Conservation (phyloP, 257 asterid genomes). For the Solanum gracilifrons region DNA sequence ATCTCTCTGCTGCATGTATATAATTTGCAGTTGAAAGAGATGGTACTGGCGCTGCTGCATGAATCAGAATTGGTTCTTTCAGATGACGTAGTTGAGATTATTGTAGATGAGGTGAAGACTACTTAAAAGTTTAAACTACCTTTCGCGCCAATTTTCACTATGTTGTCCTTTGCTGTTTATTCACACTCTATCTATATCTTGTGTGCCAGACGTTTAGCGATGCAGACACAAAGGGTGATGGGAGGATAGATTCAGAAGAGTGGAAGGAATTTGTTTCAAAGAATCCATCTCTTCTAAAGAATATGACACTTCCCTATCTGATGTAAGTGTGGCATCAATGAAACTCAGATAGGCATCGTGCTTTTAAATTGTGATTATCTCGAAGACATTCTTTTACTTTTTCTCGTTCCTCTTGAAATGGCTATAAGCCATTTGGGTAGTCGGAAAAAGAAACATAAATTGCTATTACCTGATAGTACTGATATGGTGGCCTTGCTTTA, state of each 20-base stretch:
- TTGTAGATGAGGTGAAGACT: conserved; percentile 58
- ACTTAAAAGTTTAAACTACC: neutral
- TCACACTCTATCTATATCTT: neutral
- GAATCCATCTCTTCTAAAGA: conserved; percentile 74
- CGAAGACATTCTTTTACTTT: neutral
- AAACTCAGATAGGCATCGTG: neutral
- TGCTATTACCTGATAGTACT: neutral
- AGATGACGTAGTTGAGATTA: conserved; percentile 56
- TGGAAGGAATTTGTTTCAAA: conserved; percentile 73
- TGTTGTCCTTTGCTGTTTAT: neutral
- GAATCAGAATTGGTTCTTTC: conserved; percentile 83
- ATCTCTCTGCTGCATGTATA: neutral
- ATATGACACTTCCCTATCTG: conserved; percentile 85
- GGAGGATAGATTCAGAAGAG: conserved; percentile 77
- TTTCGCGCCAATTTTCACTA: neutral
- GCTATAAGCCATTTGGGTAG: neutral
- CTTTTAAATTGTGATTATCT: neutral
- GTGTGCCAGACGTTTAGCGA: conserved; percentile 50
- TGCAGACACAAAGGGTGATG: conserved; percentile 74
- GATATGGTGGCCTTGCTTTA: neutral
- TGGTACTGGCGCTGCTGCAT: conserved; percentile 79
- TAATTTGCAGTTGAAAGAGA: conserved; percentile 62
- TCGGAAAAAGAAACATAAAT: neutral
- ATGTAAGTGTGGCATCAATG: conserved; percentile 31
- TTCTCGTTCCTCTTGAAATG: neutral